phyloP scores from a whole-genome alignment of 2,329 filamentous ascomycete species.

The Trichophyton equinum region DNA sequence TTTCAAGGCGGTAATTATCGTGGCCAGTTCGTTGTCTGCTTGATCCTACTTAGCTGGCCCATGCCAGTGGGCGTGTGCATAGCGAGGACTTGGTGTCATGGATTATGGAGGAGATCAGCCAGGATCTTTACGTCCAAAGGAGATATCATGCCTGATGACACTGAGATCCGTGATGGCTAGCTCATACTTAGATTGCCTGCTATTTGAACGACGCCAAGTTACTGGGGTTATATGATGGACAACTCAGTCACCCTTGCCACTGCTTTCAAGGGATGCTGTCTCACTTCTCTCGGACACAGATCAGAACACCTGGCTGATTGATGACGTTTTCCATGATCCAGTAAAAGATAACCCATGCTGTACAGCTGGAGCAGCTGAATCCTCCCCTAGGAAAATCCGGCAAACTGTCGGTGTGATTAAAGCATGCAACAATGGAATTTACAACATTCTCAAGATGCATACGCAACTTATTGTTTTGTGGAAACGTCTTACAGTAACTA shows the following conservation, averaged over 20 bases:
- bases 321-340: background rate
- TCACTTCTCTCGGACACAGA: too few species aligned
- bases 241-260: too few species aligned
- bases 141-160: too few species aligned
- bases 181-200: too few species aligned
- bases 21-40: too few species aligned
- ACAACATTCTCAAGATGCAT: background rate
- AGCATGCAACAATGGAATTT: background rate
- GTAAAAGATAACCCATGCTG: background rate
- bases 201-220: too few species aligned
- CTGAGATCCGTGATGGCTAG: too few species aligned
- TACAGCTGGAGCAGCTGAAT: background rate
- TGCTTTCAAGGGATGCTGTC: too few species aligned
- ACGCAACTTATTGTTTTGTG: background rate
- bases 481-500: background rate
- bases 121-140: too few species aligned
- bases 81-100: background rate
- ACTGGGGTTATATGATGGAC: too few species aligned
- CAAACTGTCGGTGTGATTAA: background rate
- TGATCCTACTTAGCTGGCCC: background rate
- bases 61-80: background rate
- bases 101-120: background rate
- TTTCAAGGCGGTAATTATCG: too few species aligned
- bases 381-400: background rate
- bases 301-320: background rate